Percentiles rank a stretch among this genome's conserved stretches.
phyloP scores from a whole-genome alignment of 2,329 filamentous ascomycete species.

The Talaromyces amestolkiae region DNA sequence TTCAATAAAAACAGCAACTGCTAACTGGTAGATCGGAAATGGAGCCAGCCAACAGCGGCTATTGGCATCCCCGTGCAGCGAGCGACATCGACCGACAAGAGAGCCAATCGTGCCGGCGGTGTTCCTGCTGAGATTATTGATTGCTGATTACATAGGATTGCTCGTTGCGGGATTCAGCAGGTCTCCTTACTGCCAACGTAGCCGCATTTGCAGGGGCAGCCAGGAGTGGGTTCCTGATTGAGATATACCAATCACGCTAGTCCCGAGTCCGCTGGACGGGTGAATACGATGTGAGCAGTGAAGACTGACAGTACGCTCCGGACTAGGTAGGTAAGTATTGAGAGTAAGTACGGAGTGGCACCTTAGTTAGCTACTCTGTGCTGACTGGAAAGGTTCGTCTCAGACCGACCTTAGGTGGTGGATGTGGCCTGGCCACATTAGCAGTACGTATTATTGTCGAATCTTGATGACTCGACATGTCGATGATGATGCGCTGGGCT shows the following conservation, averaged over 20 bases:
- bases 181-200: constrained; percentile 6
- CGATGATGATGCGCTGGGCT: constrained; percentile 16
- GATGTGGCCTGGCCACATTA: no score
- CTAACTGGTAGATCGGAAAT: not conserved
- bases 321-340: no score
- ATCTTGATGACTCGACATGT: constrained; percentile 6
- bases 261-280: not conserved
- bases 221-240: constrained; percentile 12
- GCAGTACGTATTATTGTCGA: not conserved
- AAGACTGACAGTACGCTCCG: not conserved
- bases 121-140: not conserved
- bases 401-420: not conserved
- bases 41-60: constrained; percentile 3
- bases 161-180: not conserved
- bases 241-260: constrained; percentile 4
- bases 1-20: not conserved
- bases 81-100: not conserved
- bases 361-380: not conserved
- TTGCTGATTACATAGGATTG: not conserved
- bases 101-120: not conserved
- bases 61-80: constrained; percentile 18
- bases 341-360: no score
- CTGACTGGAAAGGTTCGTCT: not conserved
- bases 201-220: constrained; percentile 4
- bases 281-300: not conserved